Conservation (phyloP, 495 filamentous ascomycete species). For the Penicillium egyptiacum region DNA sequence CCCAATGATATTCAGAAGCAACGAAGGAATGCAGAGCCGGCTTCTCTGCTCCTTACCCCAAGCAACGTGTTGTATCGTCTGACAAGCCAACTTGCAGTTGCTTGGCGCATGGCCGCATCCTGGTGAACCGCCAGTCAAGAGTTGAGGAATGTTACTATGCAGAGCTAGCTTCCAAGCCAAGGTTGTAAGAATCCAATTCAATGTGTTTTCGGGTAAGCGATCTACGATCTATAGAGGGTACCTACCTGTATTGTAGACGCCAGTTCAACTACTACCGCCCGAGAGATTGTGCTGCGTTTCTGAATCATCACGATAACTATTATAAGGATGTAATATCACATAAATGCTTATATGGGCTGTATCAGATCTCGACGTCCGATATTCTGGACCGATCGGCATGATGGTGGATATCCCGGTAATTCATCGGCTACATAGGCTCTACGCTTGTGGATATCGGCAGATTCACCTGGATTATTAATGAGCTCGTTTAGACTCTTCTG, state of each 20-base stretch:
- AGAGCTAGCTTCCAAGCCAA: too few species aligned
- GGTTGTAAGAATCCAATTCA: not conserved
- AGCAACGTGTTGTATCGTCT: not conserved
- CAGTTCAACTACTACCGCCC: not conserved
- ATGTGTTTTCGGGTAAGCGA: not conserved
- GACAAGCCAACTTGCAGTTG: not conserved
- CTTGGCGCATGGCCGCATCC: not conserved
- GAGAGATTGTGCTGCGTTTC: not conserved
- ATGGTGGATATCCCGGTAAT: constrained; percentile 19
- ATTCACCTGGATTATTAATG: constrained; percentile 25
- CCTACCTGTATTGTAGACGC: not conserved
- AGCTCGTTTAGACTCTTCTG: not conserved
- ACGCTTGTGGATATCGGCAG: constrained; percentile 28
- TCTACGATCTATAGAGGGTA: not conserved
- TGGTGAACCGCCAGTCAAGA: not conserved
- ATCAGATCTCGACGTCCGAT: constrained; percentile 15
- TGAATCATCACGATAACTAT: not conserved
- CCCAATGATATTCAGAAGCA: not conserved
- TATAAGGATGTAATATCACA: not conserved
- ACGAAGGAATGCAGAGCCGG: not conserved
- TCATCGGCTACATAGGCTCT: constrained; percentile 19
- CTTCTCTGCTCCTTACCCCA: not conserved
- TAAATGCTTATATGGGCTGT: too few species aligned
- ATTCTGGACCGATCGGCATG: constrained; percentile 9
- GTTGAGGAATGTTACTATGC: not conserved